These are phyloP conservation scores for Termitomyces sp. DNA, from an alignment of 768 basidiomycete genomes.

Conservation along the genomic window DNA sequence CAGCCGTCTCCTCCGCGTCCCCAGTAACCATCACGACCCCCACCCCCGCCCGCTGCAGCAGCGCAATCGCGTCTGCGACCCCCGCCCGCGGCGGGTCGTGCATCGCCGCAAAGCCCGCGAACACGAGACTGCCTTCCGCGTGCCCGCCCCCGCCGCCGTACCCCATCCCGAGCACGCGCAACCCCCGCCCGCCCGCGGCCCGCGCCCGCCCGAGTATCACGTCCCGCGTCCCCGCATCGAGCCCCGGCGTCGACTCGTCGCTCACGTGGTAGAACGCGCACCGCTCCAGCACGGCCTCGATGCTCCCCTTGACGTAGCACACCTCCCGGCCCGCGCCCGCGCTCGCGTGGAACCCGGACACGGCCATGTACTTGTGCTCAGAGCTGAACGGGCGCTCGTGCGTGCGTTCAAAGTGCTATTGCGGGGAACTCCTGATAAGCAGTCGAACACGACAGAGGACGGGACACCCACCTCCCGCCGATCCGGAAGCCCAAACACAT, in stretches of 20 bases:
- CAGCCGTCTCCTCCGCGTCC: constrained; percentile 86
- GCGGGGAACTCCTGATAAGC: background rate
- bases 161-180: constrained; percentile 90
- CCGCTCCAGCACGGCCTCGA: constrained; percentile 79
- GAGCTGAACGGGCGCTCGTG: constrained; percentile 89
- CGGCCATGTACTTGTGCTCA: constrained; percentile 90
- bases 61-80: constrained; percentile 82
- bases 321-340: constrained; percentile 50
- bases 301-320: constrained; percentile 89
- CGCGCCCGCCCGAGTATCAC: constrained; percentile 70
- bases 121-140: constrained; percentile 62
- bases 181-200: constrained; percentile 63
- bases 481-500: constrained; percentile 61
- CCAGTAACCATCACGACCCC: constrained; percentile 99
- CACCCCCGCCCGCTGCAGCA: constrained; percentile 80
- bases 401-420: constrained; percentile 60
- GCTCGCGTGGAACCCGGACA: constrained; percentile 61
- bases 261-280: constrained; percentile 89
- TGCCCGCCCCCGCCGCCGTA: constrained; percentile 55
- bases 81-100: constrained; percentile 91
- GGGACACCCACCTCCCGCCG: constrained; percentile 57
- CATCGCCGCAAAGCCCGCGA: constrained; percentile 94
- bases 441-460: background rate
- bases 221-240: constrained; percentile 64
- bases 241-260: constrained; percentile 78